Evolutionary conservation across 768 basidiomycete species (phyloP), one percentile per base, ranked within the genome.

Genomic region (Suillus hirtellus): DNA sequence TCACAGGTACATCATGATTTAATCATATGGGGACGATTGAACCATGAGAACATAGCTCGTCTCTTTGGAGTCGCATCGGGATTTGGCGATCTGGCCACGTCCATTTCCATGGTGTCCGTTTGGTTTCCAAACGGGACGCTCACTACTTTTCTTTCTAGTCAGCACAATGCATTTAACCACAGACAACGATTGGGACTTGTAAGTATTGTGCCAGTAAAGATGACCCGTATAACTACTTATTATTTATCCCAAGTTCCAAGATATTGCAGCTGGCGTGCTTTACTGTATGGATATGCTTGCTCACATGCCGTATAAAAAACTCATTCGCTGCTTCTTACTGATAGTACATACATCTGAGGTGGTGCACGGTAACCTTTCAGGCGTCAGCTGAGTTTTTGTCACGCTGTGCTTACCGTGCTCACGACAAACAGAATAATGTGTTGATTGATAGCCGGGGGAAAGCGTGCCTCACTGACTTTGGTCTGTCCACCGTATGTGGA

Each of bases 381-480:
- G 69, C 4, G 73, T 74, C 52, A 35, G 71, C 15, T 60, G 5
- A 49, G 9, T 38, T 52, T 27, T 5, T 1, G 2, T 42, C 21
- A 31, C 21, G 24, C 7, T 60, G 21, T 47, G 8, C 11, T 7
- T 55, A 54, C 34, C n/a, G 21, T 40, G 12, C 37, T 15, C 19
- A 35, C 12, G 37, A 19, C 3, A 15, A 42, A 56, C 60, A 78
- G 77, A 67, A 68, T 1, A 78, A 77, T 49, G 69, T 78, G 9
- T 64, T 78, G 5, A 68, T 78, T 37, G 70, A 73, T 49, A 76
- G 77, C 65, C 55, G 65, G 6, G 66, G 66, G 14, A 69, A 75
- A 21, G 76, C 73, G 7, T 65, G 72, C 54, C 65, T 78, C 27
- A 68, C 75, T 21, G 74, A 78, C 59, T 78, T 78, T 60, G 77